Base-by-base conservation (phyloP, 1,284 basidiomycete species). In the Austropuccinia psidii region DNA sequence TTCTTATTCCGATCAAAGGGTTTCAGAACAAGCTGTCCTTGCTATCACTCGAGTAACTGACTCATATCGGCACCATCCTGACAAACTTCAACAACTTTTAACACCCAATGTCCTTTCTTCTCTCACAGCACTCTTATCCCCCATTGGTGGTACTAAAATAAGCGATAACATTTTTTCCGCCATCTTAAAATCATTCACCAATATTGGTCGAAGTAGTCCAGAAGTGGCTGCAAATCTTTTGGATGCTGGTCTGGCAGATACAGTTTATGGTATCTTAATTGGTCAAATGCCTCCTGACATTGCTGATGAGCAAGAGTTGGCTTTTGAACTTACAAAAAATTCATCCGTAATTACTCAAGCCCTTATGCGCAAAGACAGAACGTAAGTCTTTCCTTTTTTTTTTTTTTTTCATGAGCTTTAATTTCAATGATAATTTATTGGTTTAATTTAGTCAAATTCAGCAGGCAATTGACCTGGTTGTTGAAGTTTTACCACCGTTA, bases 21-120 rank as follows among this genome's bases (percentile, higher is more conserved):
- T 97, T 17, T 93, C 96, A 75, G 93, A 97, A 81, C 93, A 89
- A 80, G 91, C 92, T 1, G 92, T 90, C 75, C 86, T 95, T 57
- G 94, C 91, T 77, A 89, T 97, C 78, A 92, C 96, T 68, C 88
- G 93, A 41, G 88, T 91, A 68, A 86, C 96, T 77, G 93, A 97
- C 78, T 89, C 90, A 29, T 97, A 93, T 80, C 85, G 90, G 78
- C 89, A 93, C 75, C 84, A 89, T 73, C 78, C 79, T 6, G 90
- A 90, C 79, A 89, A 91, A 77, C 85, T 97, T 52, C 93, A 97
- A 79, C 85, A 85, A 15, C 84, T 97, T 39, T 86, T 97, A 75
- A 90, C 94, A 76, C 82, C 85, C 35, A 88, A 90, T n/a, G 85
- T 93, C 49, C 88, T 97, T 61, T 84, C 85, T 52, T 90, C 92